These are phyloP conservation scores for Saccharum spontaneum DNA, from an alignment of 176 grass and related monocot genomes.

Conservation along the genomic window DNA sequence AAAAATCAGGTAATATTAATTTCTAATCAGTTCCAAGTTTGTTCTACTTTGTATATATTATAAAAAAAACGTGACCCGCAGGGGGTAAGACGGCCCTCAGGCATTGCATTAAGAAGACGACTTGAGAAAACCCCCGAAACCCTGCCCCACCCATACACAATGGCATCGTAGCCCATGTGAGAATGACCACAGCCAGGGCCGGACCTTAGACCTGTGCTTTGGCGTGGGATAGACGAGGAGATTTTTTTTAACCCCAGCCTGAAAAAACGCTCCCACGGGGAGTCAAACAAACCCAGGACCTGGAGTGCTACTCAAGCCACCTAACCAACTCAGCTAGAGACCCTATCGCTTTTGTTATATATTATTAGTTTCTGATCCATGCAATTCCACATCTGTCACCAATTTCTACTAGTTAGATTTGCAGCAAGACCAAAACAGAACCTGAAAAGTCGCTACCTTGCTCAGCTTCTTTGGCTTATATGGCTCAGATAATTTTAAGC, in stretches of 20 bases:
- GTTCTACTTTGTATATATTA: neutral
- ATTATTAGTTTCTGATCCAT: constrained; percentile 19
- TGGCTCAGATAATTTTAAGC: constrained; percentile 71
- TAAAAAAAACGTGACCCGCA: too few species aligned
- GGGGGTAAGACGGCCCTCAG: neutral
- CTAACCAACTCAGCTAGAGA: neutral
- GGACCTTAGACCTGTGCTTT: neutral
- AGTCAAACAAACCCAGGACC: neutral
- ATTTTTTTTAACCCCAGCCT: neutral
- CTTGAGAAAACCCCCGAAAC: neutral
- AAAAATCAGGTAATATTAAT: neutral
- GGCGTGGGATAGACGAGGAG: too few species aligned
- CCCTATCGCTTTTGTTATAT: neutral
- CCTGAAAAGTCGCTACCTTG: constrained; percentile 45
- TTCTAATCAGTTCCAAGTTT: neutral
- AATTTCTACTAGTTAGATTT: constrained; percentile 5
- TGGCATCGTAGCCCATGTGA: neutral
- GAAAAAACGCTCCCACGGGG: neutral
- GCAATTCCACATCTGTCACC: constrained; percentile 6
- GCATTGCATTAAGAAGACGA: neutral
- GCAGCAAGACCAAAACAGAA: constrained; percentile 15
- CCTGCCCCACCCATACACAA: neutral
- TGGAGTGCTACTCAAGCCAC: neutral
- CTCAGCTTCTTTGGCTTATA: constrained; percentile 64
- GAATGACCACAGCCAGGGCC: neutral